A percentile compares a stretch with the other conserved stretches of the same genome.
Evolutionary conservation across 164 flowering plant genomes (phyloP).

Genomic region (Magnolia officinalis): DNA sequence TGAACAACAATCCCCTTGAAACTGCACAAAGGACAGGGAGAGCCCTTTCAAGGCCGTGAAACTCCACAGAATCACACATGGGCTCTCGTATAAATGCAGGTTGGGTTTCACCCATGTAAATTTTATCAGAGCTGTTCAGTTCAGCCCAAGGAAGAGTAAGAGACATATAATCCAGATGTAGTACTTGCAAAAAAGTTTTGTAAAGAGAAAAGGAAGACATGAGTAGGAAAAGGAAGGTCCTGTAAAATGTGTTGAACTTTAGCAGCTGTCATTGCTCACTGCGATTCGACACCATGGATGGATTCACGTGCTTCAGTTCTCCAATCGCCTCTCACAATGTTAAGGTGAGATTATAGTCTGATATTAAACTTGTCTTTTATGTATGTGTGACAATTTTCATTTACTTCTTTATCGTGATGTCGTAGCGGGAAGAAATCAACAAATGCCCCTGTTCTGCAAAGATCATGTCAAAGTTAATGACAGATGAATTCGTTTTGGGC

Average conservation of each 20-base stretch:
- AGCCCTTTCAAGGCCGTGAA: not conserved
- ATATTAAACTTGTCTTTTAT: no score
- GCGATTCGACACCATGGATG: not conserved
- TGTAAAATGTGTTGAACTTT: not conserved
- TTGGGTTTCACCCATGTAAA: not conserved
- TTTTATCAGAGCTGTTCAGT: not conserved
- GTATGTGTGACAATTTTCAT: no score
- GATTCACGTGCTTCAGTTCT: not conserved
- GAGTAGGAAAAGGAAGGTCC: not conserved
- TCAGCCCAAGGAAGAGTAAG: not conserved
- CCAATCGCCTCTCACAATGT: not conserved
- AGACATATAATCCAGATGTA: not conserved
- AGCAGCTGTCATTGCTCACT: not conserved
- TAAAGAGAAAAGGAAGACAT: not conserved
- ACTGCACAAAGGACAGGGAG: not conserved
- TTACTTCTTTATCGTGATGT: no score
- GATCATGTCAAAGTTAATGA: no score
- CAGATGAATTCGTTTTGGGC: no score
- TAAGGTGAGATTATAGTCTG: no score
- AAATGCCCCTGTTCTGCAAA: no score
- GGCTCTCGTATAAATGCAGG: not conserved
- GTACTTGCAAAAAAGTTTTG: not conserved
- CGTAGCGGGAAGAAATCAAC: no score
- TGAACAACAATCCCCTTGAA: not conserved
- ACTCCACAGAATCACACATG: not conserved